Percentiles rank a stretch among this genome's conserved stretches.
These are phyloP conservation scores for Diplosphaera chodatii DNA, from an alignment of 139 green algal genomes.

Conservation along the genomic window DNA sequence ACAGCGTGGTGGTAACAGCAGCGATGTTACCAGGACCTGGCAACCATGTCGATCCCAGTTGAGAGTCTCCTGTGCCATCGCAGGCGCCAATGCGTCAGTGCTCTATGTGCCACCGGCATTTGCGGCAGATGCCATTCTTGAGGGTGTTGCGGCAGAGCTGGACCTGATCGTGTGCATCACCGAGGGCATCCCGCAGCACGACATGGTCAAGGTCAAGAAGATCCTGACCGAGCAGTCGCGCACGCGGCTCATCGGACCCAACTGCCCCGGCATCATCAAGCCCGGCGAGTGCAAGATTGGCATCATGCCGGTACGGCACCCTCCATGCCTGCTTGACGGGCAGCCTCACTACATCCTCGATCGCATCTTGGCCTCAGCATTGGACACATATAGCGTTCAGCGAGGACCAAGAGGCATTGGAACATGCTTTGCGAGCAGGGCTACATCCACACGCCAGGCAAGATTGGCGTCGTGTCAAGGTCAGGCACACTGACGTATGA, in stretches of 20 bases:
- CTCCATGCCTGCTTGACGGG: no score
- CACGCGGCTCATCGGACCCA: slow-evolving; percentile 94
- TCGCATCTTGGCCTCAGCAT: no score
- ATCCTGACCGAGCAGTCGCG: slow-evolving; percentile 79
- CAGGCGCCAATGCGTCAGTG: slow-evolving; percentile 74
- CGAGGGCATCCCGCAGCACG: slow-evolving; percentile 96
- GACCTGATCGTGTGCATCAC: slow-evolving; percentile 98
- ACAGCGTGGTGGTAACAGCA: no score
- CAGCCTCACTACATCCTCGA: no score
- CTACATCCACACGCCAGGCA: slow-evolving; percentile 95
- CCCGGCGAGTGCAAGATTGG: slow-evolving; percentile 99
- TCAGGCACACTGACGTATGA: slow-evolving; percentile 98
- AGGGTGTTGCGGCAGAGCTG: slow-evolving; percentile 90
- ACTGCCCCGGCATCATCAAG: slow-evolving; percentile 98
- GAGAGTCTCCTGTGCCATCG: no score
- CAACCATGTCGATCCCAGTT: no score
- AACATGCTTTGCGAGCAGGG: no score
- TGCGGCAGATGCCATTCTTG: slow-evolving; percentile 90
- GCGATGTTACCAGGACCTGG: no score
- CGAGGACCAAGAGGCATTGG: no score
- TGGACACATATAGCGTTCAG: no score
- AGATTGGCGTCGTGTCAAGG: slow-evolving; percentile 94
- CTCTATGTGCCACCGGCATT: slow-evolving; percentile 96
- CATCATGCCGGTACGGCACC: slow-evolving; percentile 86
- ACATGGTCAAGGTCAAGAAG: slow-evolving; percentile 96